Evolutionary conservation across 2,329 filamentous ascomycete species (phyloP), one percentile per base, ranked within the genome.

Genomic region (Monilinia polystroma): DNA sequence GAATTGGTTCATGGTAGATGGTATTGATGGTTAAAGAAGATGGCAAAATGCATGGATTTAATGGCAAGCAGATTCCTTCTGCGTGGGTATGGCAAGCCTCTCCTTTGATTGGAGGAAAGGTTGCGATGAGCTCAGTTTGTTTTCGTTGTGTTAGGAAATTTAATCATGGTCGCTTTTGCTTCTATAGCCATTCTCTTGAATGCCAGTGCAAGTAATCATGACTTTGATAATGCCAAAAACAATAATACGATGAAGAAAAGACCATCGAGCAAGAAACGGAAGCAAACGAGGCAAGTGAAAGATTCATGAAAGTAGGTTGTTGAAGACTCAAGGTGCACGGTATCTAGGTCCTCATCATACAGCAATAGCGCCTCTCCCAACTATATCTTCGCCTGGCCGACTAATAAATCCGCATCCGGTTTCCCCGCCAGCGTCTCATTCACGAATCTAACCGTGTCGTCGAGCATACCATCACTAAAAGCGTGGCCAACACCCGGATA

Each of bases 401-500:
- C 12, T 5, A 20, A 57, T 5, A 20, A 57, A 7, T 62, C 53
- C 35, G 41, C 58, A n/a, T 45, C 52, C 7, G 56, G 43, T 7
- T 54, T 67, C 23, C 49, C 55, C 3, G 66, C 66, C 51, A 76
- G 41, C 12, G 67, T 63, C 55, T 83, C 79, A 20, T 83, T 76
- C 45, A 94, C 76, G 77, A 91, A 94, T 47, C 78, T 77, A 14
- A 89, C 81, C 4, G 90, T 84, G 74, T 90, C 88, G 69, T 79
- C 78, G 38, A 87, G 81, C 91, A 95, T 94, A 7, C 78, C 82
- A 1, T 80, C 76, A 12, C 84, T 87, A 72, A 91, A 92, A n/a
- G 82, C 80, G 76, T 95, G 91, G 0, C 89, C 89, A 0, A 88
- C 81, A 0, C 85, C 88, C 1, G 86, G 81, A 72, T 92, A 93